These are phyloP conservation scores for Fusarium abutilonis DNA, from an alignment of 2,329 filamentous ascomycete species.

Conservation along the genomic window DNA sequence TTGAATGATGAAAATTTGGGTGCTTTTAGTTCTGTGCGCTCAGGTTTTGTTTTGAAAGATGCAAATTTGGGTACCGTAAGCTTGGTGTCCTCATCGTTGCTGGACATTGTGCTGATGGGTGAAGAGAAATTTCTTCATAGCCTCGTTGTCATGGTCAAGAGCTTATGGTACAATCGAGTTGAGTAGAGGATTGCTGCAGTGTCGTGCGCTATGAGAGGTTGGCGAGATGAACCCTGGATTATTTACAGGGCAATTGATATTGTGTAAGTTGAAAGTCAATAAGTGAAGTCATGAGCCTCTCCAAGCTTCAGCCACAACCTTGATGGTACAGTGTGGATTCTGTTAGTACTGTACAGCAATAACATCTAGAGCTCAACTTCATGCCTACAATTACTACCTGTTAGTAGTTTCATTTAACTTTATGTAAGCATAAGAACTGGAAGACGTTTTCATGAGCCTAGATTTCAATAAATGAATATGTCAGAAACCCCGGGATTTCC, in stretches of 20 bases:
- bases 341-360: fast-evolving
- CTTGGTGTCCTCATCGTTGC: conserved; percentile 39
- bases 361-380: no score
- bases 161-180: not conserved
- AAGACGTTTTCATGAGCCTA: not conserved
- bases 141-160: not conserved
- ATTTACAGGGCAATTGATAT: not conserved
- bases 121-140: conserved; percentile 22
- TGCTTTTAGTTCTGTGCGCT: conserved; percentile 34
- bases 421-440: not conserved
- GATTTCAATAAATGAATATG: not conserved
- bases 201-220: not conserved
- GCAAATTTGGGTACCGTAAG: conserved; percentile 72
- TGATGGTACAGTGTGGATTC: conserved; percentile 4
- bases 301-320: conserved; percentile 17
- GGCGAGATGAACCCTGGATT: not conserved
- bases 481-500: not conserved
- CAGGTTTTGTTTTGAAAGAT: conserved; percentile 67
- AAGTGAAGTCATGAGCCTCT: conserved; percentile 9
- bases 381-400: no score
- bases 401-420: no score
- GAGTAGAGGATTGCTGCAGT: not conserved
- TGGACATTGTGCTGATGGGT: conserved; percentile 43
- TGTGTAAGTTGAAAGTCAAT: conserved; percentile 19
- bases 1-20: conserved; percentile 83